Evolutionary conservation across 768 basidiomycete genomes (phyloP).

Genomic region (Boletus speciosus): DNA sequence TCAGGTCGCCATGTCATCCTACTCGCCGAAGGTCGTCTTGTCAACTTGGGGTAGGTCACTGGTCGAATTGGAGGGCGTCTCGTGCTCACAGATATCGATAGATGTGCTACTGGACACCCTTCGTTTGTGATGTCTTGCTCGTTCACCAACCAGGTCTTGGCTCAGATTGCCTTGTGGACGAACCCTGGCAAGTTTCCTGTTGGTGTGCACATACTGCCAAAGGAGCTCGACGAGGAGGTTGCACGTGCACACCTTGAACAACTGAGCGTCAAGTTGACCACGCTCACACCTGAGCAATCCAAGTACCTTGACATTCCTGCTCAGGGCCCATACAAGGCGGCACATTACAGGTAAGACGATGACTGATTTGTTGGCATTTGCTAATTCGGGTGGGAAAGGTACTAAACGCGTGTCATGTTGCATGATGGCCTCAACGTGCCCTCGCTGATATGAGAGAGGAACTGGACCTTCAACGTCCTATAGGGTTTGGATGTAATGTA

Average conservation of each 20-base stretch:
- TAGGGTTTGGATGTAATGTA: conserved; percentile 42
- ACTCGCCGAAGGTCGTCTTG: conserved; percentile 97
- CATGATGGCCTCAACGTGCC: conserved; percentile 78
- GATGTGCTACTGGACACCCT: conserved; percentile 97
- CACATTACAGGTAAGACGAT: conserved; percentile 56
- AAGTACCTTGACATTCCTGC: conserved; percentile 88
- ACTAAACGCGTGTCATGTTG: conserved; percentile 23
- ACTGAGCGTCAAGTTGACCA: conserved; percentile 92
- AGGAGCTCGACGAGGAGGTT: conserved; percentile 98
- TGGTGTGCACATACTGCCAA: conserved; percentile 98
- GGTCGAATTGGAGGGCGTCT: not conserved
- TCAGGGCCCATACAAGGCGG: conserved; percentile 74
- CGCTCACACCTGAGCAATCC: conserved; percentile 69
- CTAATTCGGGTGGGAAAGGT: conserved; percentile 20
- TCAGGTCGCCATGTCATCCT: conserved; percentile 94
- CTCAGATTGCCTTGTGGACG: conserved; percentile 98
- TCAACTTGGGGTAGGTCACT: conserved; percentile 83
- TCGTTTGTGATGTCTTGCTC: conserved; percentile 99
- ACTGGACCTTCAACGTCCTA: conserved; percentile 69
- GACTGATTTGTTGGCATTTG: not conserved
- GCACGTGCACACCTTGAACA: conserved; percentile 91
- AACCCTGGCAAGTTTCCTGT: conserved; percentile 88
- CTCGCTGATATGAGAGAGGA: conserved; percentile 54
- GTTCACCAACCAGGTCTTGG: conserved; percentile 97
- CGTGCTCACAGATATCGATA: conserved; percentile 25